These are phyloP conservation scores for Pilasporangium apinafurcum DNA, from an alignment of 352 stramenopile species.

Conservation along the genomic window DNA sequence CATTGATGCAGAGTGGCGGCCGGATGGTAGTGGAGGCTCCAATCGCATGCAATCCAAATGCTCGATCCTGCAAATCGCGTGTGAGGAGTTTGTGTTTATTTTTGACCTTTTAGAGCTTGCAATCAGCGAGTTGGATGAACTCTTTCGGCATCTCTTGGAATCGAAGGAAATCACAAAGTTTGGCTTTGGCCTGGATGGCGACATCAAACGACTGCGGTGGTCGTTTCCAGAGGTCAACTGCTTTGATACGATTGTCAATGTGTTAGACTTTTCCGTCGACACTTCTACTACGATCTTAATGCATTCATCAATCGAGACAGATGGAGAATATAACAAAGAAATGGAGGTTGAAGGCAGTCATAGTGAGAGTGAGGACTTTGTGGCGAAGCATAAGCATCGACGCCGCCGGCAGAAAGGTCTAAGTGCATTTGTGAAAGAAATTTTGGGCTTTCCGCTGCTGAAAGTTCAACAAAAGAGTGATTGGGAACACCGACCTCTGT, in stretches of 20 bases:
- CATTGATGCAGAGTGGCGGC: slow-evolving; percentile 70
- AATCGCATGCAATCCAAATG: slow-evolving; percentile 50
- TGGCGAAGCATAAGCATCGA: slow-evolving; percentile 16
- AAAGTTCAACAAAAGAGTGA: slow-evolving; percentile 74
- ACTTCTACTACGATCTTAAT: too few species aligned
- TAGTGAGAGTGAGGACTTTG: background rate
- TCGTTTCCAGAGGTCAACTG: slow-evolving; percentile 61
- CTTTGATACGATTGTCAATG: slow-evolving; percentile 60
- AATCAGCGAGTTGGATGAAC: slow-evolving; percentile 56
- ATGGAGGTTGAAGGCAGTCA: too few species aligned
- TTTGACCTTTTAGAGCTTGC: slow-evolving; percentile 52
- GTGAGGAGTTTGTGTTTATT: slow-evolving; percentile 56
- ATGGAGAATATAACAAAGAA: too few species aligned
- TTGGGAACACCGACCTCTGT: slow-evolving; percentile 62
- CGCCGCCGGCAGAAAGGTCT: slow-evolving; percentile 40
- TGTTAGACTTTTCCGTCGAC: slow-evolving; percentile 57
- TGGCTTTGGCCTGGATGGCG: slow-evolving; percentile 54
- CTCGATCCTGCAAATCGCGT: slow-evolving; percentile 63
- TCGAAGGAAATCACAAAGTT: slow-evolving; percentile 47
- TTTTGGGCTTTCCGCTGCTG: slow-evolving; percentile 45
- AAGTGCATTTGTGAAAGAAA: slow-evolving; percentile 44
- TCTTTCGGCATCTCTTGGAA: slow-evolving; percentile 56
- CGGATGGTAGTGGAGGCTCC: slow-evolving; percentile 29
- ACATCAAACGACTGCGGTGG: slow-evolving; percentile 61
- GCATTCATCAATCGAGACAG: background rate